Evolutionary conservation across 352 stramenopile genomes (phyloP).

Genomic region (Globisporangium heterothallicum): DNA sequence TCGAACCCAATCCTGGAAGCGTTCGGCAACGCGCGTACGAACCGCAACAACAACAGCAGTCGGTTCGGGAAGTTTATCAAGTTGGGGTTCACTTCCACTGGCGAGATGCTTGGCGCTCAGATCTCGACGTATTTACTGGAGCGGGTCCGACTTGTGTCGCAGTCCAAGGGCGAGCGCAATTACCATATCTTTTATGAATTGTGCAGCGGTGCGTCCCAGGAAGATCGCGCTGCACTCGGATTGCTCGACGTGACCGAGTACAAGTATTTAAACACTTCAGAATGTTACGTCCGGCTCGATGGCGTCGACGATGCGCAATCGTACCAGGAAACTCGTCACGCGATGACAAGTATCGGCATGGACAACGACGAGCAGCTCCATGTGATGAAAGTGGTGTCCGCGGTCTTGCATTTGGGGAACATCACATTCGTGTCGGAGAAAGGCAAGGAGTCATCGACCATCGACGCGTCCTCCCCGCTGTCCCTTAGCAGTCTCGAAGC

Average conservation of each 20-base stretch:
- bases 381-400: slow-evolving; percentile 79
- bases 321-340: slow-evolving; percentile 61
- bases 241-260: slow-evolving; percentile 54
- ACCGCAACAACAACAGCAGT: slow-evolving; percentile 96
- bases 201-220: slow-evolving; percentile 58
- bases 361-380: slow-evolving; percentile 62
- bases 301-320: slow-evolving; percentile 76
- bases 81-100: slow-evolving; percentile 76
- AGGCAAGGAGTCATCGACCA: slow-evolving; percentile 58
- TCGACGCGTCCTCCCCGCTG: slow-evolving; percentile 24
- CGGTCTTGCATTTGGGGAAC: slow-evolving; percentile 86
- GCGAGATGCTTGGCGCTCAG: slow-evolving; percentile 74
- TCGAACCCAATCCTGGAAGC: slow-evolving; percentile 95
- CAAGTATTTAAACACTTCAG: slow-evolving; percentile 82
- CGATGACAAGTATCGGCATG: slow-evolving; percentile 86
- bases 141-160: slow-evolving; percentile 91
- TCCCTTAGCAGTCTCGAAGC: slow-evolving; percentile 53
- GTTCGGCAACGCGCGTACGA: slow-evolving; percentile 94
- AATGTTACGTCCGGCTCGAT: slow-evolving; percentile 66
- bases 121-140: slow-evolving; percentile 95
- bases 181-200: slow-evolving; percentile 99
- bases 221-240: slow-evolving; percentile 42
- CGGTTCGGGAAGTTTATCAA: slow-evolving; percentile 97
- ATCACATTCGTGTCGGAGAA: slow-evolving; percentile 69
- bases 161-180: slow-evolving; percentile 92